Conservation (phyloP, 2,329 filamentous ascomycete species). For the Bipolaris victoriae region DNA sequence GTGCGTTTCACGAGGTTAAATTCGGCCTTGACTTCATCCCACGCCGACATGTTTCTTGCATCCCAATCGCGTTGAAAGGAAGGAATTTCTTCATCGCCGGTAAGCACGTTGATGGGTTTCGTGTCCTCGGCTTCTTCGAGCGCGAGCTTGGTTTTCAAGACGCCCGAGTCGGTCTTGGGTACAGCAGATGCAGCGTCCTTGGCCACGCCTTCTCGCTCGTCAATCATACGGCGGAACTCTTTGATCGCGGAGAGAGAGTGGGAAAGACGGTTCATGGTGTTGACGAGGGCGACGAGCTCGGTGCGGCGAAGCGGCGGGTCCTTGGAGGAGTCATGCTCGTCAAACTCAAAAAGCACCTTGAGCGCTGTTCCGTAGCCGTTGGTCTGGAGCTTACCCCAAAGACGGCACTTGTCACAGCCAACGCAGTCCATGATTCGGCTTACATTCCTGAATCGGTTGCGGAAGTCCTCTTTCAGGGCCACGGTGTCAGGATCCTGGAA, state of each 20-base stretch:
- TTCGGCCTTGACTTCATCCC: constrained; percentile 69
- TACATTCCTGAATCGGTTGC: constrained; percentile 95
- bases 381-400: constrained; percentile 97
- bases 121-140: constrained; percentile 29
- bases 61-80: constrained; percentile 52
- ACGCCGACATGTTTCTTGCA: constrained; percentile 53
- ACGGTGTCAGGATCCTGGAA: constrained; percentile 76
- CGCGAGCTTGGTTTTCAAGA: constrained; percentile 40
- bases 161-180: constrained; percentile 34
- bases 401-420: constrained; percentile 95
- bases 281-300: constrained; percentile 91
- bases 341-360: constrained; percentile 95
- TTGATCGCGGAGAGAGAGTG: constrained; percentile 77
- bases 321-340: constrained; percentile 66
- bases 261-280: constrained; percentile 87
- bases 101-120: constrained; percentile 8
- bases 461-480: constrained; percentile 93
- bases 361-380: constrained; percentile 92
- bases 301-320: constrained; percentile 81
- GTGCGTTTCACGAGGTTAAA: constrained; percentile 66
- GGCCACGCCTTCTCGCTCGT: constrained; percentile 37
- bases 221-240: constrained; percentile 68
- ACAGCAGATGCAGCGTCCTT: constrained; percentile 31
- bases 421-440: constrained; percentile 98
- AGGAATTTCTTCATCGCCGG: constrained; percentile 49